Base-by-base conservation (phyloP, 768 basidiomycete species). In the Xerocomus potaroensis region DNA sequence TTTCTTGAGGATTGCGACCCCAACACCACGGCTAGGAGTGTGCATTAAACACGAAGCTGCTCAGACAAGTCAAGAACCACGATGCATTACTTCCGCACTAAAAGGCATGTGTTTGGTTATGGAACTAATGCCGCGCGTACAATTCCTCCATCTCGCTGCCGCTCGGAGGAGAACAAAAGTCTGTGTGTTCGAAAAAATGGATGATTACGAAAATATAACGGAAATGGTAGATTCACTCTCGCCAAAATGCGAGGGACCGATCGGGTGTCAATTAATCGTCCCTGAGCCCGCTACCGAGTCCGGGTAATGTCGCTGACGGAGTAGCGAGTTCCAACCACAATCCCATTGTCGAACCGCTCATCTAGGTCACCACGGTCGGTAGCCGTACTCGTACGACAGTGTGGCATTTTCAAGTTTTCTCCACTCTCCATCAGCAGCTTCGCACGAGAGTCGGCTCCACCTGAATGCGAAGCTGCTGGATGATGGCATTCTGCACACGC, bases 191-290 rank as follows among this genome's bases (percentile, higher is more conserved):
- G 26, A 47, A 31, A 21, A 8, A 45, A 52, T 41, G 50, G 23
- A 52, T 19, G 5, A 23, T 52, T 52, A 52, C 43, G 50, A 23
- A 42, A 42, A 15, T n/a, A 11, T 22, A 32, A 41, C 40, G 36
- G 9, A 11, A 4, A 40, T 5, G 24, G 15, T n/a, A 40, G 4
- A 16, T 39, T 39, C 24, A 14, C 34, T 42, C 34, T 43, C 39
- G 41, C 9, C 4, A 15, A 23, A 14, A 3, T 1, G 1, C 18
- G 12, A 35, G 24, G 31, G 30, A 12, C 24, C 18, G 22, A 33
- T 15, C 40, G 29, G 30, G 26, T 39, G 23, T 5, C 37, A 39
- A 39, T 30, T 31, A 30, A 10, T 21, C 29, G 27, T 12, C 40
- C 40, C 40, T 41, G 40, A 41, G 11, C 29, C 12, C 19, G 29